Evolutionary conservation across 768 basidiomycete species (phyloP).

Genomic region (Termitomyces sp.): DNA sequence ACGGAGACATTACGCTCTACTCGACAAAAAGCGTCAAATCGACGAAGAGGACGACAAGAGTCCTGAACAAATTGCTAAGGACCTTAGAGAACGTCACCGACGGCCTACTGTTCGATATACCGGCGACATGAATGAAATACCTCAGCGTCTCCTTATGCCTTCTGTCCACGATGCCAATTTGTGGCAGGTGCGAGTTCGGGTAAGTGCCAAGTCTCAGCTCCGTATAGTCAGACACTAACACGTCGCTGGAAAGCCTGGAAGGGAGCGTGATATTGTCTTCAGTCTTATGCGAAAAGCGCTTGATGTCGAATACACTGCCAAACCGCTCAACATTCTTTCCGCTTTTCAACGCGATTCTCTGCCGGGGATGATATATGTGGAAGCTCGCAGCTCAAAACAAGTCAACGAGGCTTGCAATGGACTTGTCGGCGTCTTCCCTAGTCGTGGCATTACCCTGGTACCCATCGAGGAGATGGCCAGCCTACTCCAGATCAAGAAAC

Average conservation of each 20-base stretch:
- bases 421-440: slow-evolving; percentile 89
- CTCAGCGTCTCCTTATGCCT: slow-evolving; percentile 93
- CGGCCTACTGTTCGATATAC: slow-evolving; percentile 73
- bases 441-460: slow-evolving; percentile 79
- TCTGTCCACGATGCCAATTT: slow-evolving; percentile 93
- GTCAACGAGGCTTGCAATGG: slow-evolving; percentile 85
- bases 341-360: slow-evolving; percentile 96
- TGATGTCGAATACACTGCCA: slow-evolving; percentile 73
- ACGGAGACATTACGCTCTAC: slow-evolving; percentile 62
- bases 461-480: slow-evolving; percentile 99
- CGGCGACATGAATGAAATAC: slow-evolving; percentile 91
- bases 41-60: slow-evolving; percentile 75
- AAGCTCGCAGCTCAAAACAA: slow-evolving; percentile 84
- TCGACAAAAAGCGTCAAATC: slow-evolving; percentile 65
- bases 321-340: slow-evolving; percentile 83
- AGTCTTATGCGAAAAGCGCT: slow-evolving; percentile 94
- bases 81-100: slow-evolving; percentile 75
- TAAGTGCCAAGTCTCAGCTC: slow-evolving; percentile 29
- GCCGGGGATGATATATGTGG: slow-evolving; percentile 94
- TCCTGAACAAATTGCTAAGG: slow-evolving; percentile 81
- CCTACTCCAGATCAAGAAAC: slow-evolving; percentile 92
- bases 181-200: slow-evolving; percentile 95
- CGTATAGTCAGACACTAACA: background rate
- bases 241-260: slow-evolving; percentile 60
- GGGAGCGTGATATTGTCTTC: slow-evolving; percentile 91